A percentile compares a stretch with the other conserved stretches of the same genome.
Conservation (phyloP, 768 basidiomycete genomes). For the Fomitopsis serialis region DNA sequence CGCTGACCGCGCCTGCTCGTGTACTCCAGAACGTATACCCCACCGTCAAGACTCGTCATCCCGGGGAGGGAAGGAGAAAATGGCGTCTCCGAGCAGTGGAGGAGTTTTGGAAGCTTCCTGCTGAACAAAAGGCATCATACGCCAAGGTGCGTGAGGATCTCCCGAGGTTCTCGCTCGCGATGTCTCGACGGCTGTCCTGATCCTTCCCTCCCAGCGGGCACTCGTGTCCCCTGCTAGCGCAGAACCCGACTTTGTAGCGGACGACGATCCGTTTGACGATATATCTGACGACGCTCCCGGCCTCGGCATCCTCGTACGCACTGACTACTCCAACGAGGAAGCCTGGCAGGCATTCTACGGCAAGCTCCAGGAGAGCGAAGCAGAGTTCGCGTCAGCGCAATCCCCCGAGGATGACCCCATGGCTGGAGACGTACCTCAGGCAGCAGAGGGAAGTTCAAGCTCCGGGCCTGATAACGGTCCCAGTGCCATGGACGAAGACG, state of each 20-base stretch:
- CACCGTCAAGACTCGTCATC: conserved; percentile 37
- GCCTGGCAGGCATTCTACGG: conserved; percentile 56
- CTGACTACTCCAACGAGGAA: conserved; percentile 63
- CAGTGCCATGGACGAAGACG: conserved; percentile 20
- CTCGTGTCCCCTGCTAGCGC: background rate
- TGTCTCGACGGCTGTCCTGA: background rate
- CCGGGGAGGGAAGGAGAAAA: conserved; percentile 50
- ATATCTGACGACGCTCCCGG: conserved; percentile 40
- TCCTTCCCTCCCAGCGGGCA: background rate
- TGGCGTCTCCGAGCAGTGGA: conserved; percentile 49
- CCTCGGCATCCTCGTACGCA: conserved; percentile 63
- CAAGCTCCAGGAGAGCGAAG: conserved; percentile 50
- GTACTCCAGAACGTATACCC: conserved; percentile 29
- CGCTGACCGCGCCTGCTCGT: background rate
- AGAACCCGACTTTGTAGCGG: conserved; percentile 26
- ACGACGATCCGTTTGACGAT: conserved; percentile 52
- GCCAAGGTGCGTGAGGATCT: conserved; percentile 10
- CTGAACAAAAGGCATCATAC: conserved; percentile 20
- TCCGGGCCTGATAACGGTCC: conserved; percentile 19
- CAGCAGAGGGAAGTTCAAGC: conserved; percentile 11
- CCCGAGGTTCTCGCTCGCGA: background rate
- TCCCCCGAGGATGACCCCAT: conserved; percentile 18
- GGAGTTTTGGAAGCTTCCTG: conserved; percentile 38
- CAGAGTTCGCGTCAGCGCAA: conserved; percentile 38
- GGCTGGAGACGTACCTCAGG: conserved; percentile 18